These are phyloP conservation scores for Dryas alaskensis DNA, from an alignment of 306 rosid genomes.

Conservation along the genomic window DNA sequence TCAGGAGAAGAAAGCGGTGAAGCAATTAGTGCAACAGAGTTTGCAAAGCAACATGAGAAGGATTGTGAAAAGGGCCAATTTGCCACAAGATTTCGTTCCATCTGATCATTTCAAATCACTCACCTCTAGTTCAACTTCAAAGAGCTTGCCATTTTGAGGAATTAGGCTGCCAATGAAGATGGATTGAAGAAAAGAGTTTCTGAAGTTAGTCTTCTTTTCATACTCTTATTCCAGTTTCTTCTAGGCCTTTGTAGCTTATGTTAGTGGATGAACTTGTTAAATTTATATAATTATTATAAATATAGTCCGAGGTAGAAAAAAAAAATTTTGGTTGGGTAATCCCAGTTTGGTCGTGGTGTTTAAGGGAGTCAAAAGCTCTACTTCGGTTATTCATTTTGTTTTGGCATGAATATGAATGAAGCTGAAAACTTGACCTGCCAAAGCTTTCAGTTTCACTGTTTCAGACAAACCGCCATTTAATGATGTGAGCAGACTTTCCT, in stretches of 20 bases:
- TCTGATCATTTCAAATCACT: slow-evolving; percentile 67
- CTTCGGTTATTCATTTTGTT: slow-evolving; percentile 11
- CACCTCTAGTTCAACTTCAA: slow-evolving; percentile 77
- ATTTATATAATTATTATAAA: slow-evolving; percentile 27
- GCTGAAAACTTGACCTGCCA: background rate
- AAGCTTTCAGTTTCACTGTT: no score
- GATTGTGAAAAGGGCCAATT: slow-evolving; percentile 88
- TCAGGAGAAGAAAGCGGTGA: slow-evolving; percentile 93
- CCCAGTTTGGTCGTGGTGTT: slow-evolving; percentile 7
- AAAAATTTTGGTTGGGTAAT: slow-evolving; percentile 10
- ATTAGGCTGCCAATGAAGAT: slow-evolving; percentile 20
- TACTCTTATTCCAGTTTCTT: slow-evolving; percentile 35
- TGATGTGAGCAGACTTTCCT: slow-evolving; percentile 6
- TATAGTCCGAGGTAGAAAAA: slow-evolving; percentile 9
- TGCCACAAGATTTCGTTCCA: slow-evolving; percentile 84
- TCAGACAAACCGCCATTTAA: background rate
- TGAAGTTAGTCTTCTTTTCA: slow-evolving; percentile 44
- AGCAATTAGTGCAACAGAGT: slow-evolving; percentile 87
- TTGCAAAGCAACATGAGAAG: slow-evolving; percentile 88
- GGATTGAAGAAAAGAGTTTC: slow-evolving; percentile 29
- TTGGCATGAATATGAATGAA: slow-evolving; percentile 11
- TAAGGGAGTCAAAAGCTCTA: slow-evolving; percentile 15
- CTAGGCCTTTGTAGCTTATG: slow-evolving; percentile 28
- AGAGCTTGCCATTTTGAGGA: slow-evolving; percentile 85
- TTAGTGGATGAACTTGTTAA: slow-evolving; percentile 29